Percentiles rank a stretch among this genome's conserved stretches.
Evolutionary conservation across 345 rosid species (phyloP).

Genomic region (Clausena lansium): DNA sequence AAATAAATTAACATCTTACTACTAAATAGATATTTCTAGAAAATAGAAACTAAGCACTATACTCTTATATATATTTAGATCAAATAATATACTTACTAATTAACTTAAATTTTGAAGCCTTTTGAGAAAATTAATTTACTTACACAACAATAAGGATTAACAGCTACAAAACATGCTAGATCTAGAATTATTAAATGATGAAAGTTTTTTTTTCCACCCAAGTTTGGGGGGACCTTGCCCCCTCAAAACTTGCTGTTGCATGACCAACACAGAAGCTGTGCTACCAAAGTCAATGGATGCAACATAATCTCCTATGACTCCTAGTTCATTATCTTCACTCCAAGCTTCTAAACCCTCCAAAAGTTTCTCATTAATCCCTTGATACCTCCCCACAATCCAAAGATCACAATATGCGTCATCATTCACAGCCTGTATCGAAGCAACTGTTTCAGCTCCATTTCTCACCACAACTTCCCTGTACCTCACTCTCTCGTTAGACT

Average conservation of each 20-base stretch:
- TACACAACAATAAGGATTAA: too few species aligned
- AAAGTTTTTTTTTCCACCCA: not conserved
- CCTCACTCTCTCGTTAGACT: conserved; percentile 43
- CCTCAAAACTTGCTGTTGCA: conserved; percentile 69
- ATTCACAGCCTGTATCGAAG: conserved; percentile 58
- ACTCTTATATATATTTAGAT: too few species aligned
- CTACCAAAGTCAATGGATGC: conserved; percentile 47
- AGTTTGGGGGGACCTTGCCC: conserved; percentile 1
- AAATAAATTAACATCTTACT: too few species aligned
- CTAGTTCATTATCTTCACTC: conserved; percentile 55
- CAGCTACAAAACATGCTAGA: not conserved
- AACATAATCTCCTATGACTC: conserved; percentile 61
- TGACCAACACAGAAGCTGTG: conserved; percentile 58
- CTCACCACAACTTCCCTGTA: conserved; percentile 65
- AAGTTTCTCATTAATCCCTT: conserved; percentile 56
- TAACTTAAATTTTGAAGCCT: not conserved
- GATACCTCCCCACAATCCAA: conserved; percentile 73
- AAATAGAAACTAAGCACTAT: not conserved
- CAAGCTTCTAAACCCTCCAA: conserved; percentile 58
- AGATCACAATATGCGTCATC: conserved; percentile 42
- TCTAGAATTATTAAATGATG: not conserved
- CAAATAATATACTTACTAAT: too few species aligned
- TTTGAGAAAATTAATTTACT: not conserved
- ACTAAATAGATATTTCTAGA: not conserved
- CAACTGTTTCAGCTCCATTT: conserved; percentile 62